A percentile compares a stretch with the other conserved stretches of the same genome.
phyloP scores from a whole-genome alignment of 306 rosid genomes.

The Rubus idaeus region DNA sequence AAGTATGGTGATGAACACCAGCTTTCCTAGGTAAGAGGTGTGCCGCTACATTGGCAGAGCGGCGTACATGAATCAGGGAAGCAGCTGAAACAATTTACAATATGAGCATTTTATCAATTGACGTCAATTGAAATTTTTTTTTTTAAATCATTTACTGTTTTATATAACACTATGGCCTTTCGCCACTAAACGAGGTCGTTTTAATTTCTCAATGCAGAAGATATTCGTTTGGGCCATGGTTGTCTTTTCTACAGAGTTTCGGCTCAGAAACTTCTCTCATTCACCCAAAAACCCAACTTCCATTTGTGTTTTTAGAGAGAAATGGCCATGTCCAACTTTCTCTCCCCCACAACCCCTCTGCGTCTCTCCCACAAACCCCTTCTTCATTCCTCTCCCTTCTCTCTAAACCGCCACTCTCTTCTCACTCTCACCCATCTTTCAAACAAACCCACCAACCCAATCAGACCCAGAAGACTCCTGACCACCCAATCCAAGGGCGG shows the following conservation, averaged over 20 bases:
- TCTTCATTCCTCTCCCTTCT: constrained; percentile 31
- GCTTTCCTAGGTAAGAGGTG: too few relatives aligned
- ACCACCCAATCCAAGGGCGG: constrained; percentile 61
- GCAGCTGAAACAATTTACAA: too few relatives aligned
- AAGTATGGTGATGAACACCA: too few relatives aligned
- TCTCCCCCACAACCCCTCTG: constrained; percentile 30
- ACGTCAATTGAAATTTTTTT: too few relatives aligned
- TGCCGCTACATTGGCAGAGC: too few relatives aligned
- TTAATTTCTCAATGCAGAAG: not conserved
- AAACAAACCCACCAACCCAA: constrained; percentile 33
- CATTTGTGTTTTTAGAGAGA: not conserved
- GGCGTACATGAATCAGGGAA: too few relatives aligned
- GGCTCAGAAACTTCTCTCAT: constrained; percentile 4
- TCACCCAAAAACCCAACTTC: constrained; percentile 14
- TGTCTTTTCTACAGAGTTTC: not conserved
- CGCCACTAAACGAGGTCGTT: not conserved
- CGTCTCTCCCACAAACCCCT: constrained; percentile 42
- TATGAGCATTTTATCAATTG: too few relatives aligned
- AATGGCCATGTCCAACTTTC: constrained; percentile 48
- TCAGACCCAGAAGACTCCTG: constrained; percentile 32
- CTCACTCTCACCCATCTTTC: constrained; percentile 31
- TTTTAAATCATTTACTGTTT: too few relatives aligned
- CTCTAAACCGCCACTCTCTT: constrained; percentile 25
- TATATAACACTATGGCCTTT: too few relatives aligned
- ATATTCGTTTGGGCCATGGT: constrained; percentile 6